Evolutionary conservation across 495 filamentous ascomycete genomes (phyloP).

Genomic region (Aspergillus wentii): DNA sequence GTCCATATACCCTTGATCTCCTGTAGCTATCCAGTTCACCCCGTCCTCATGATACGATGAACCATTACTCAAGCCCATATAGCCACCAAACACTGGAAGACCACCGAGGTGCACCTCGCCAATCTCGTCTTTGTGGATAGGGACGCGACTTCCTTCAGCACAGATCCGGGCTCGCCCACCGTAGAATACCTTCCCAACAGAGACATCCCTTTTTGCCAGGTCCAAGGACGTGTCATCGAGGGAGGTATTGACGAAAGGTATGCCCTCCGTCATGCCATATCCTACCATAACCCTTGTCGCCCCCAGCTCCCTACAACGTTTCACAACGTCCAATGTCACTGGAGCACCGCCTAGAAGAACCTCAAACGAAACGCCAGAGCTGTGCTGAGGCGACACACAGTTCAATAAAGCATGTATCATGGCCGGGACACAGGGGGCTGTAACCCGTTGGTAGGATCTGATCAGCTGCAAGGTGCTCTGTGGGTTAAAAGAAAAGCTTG

Average conservation of each 20-base stretch:
- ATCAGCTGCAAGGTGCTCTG: slow-evolving; percentile 22
- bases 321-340: slow-evolving; percentile 21
- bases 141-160: slow-evolving; percentile 14
- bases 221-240: slow-evolving; percentile 2
- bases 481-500: slow-evolving; percentile 26
- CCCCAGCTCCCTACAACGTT: slow-evolving; percentile 18
- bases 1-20: slow-evolving; percentile 18
- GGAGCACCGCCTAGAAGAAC: slow-evolving; percentile 27
- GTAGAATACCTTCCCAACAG: slow-evolving; percentile 18
- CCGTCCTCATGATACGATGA: slow-evolving; percentile 27
- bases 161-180: slow-evolving; percentile 33
- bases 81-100: slow-evolving; percentile 20
- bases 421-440: slow-evolving; percentile 28
- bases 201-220: slow-evolving; percentile 8
- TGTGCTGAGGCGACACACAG: slow-evolving; percentile 10
- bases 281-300: slow-evolving; percentile 18
- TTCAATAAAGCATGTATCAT: slow-evolving; percentile 19
- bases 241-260: slow-evolving; percentile 16
- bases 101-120: slow-evolving; percentile 41
- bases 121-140: slow-evolving; percentile 18
- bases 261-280: slow-evolving; percentile 36
- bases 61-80: slow-evolving; percentile 17
- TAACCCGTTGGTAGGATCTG: slow-evolving; percentile 15
- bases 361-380: slow-evolving; percentile 9
- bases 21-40: slow-evolving; percentile 15